Conservation (phyloP, 106 monocot genomes). For the Dactylorhiza incarnata region DNA sequence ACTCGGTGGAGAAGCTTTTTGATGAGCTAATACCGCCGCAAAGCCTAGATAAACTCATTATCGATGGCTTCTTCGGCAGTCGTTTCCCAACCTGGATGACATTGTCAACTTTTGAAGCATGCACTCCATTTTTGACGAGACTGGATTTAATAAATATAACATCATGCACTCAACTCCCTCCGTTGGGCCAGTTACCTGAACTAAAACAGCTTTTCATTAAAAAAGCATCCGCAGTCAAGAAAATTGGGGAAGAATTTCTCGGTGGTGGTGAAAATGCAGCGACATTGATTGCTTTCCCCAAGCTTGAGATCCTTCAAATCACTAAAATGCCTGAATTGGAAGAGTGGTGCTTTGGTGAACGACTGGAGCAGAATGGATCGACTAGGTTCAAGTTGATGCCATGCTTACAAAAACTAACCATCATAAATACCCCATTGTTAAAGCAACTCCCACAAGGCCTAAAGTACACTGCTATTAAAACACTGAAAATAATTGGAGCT, state of each 20-base stretch:
- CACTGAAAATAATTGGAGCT: neutral
- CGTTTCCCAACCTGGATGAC: conserved; percentile 9
- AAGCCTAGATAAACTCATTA: neutral
- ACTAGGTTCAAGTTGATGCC: neutral
- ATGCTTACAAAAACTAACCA: neutral
- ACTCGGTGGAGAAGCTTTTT: neutral
- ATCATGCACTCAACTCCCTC: neutral
- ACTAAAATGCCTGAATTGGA: conserved; percentile 21
- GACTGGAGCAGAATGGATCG: neutral
- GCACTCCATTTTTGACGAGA: neutral
- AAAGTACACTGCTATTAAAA: conserved; percentile 6
- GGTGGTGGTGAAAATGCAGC: neutral
- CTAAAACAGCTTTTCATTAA: neutral
- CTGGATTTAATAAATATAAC: neutral
- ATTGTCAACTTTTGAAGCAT: neutral
- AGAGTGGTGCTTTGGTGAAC: conserved; percentile 15
- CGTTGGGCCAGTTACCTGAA: conserved; percentile 6
- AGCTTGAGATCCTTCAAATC: conserved; percentile 9
- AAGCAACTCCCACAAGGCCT: conserved; percentile 15
- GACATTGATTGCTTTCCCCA: conserved; percentile 14
- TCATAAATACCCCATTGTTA: conserved; percentile 11
- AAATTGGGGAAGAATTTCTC: conserved; percentile 1
- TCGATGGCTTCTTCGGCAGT: neutral
- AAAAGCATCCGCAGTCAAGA: neutral
- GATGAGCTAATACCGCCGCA: neutral